Evolutionary conservation across 257 asterid species (phyloP).

Genomic region (Apocynum venetum): DNA sequence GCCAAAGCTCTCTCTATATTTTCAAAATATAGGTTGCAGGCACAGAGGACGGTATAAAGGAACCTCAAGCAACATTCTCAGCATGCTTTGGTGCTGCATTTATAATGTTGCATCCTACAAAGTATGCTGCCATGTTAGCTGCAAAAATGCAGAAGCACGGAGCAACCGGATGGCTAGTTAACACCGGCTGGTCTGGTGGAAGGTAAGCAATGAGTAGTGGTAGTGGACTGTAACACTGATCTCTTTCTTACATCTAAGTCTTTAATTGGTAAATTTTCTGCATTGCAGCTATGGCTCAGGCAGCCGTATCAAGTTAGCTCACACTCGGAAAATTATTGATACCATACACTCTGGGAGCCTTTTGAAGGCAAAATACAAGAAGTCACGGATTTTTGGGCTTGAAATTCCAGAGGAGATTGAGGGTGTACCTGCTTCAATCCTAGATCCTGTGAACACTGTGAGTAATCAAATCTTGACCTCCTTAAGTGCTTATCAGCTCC

Average conservation of each 20-base stretch:
- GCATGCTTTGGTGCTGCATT: slow-evolving; percentile 90
- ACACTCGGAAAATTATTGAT: slow-evolving; percentile 77
- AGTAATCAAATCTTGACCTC: slow-evolving; percentile 12
- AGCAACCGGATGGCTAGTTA: slow-evolving; percentile 81
- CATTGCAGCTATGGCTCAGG: slow-evolving; percentile 62
- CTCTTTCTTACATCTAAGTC: background rate
- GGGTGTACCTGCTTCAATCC: slow-evolving; percentile 72
- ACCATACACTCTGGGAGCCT: slow-evolving; percentile 70
- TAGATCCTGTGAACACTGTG: slow-evolving; percentile 75
- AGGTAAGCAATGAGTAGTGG: slow-evolving; percentile 35
- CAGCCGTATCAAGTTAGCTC: slow-evolving; percentile 63
- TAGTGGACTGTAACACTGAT: background rate
- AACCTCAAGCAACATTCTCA: slow-evolving; percentile 79
- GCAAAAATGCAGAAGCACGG: slow-evolving; percentile 77
- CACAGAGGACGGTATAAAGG: slow-evolving; percentile 81
- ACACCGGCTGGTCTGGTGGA: slow-evolving; percentile 91
- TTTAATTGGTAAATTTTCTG: background rate
- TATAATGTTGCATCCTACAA: slow-evolving; percentile 80
- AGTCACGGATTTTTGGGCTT: slow-evolving; percentile 69
- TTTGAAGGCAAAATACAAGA: slow-evolving; percentile 43
- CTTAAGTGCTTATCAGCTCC: background rate
- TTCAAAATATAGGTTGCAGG: slow-evolving; percentile 58
- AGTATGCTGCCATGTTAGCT: slow-evolving; percentile 73
- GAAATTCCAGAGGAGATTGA: slow-evolving; percentile 71
- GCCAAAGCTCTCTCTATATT: background rate